phyloP scores from a whole-genome alignment of 495 filamentous ascomycete genomes.

The Xylaria castorea region DNA sequence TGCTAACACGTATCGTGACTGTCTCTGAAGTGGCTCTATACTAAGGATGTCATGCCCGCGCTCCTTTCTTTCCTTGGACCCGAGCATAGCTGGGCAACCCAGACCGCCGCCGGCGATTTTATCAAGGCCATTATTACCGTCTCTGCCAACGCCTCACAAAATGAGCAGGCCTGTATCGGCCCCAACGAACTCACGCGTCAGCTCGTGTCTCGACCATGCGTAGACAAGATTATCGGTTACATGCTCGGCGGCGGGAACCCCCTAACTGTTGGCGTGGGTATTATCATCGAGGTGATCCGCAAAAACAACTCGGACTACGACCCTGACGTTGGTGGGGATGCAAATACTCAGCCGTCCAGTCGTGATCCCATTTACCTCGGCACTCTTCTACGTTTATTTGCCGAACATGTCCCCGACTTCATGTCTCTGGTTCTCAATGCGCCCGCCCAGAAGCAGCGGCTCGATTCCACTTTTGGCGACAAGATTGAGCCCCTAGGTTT shows the following conservation, averaged over 20 bases:
- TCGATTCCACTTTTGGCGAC: slow-evolving; percentile 77
- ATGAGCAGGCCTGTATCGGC: slow-evolving; percentile 96
- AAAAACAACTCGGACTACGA: slow-evolving; percentile 99
- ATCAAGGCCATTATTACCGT: slow-evolving; percentile 99
- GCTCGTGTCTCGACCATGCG: slow-evolving; percentile 86
- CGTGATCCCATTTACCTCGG: slow-evolving; percentile 97
- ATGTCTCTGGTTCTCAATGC: slow-evolving; percentile 88
- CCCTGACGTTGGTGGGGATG: slow-evolving; percentile 79
- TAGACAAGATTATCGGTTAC: slow-evolving; percentile 79
- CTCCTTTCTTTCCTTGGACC: slow-evolving; percentile 87
- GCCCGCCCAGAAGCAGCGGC: slow-evolving; percentile 49
- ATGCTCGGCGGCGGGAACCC: slow-evolving; percentile 97
- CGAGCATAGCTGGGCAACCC: slow-evolving; percentile 81
- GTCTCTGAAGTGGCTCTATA: slow-evolving; percentile 81
- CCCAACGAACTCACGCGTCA: slow-evolving; percentile 96
- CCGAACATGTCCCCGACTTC: slow-evolving; percentile 90
- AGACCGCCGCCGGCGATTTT: slow-evolving; percentile 97
- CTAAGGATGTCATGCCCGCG: slow-evolving; percentile 85
- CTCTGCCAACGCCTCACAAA: slow-evolving; percentile 96
- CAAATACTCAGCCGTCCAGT: slow-evolving; percentile 77
- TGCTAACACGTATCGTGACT: slow-evolving; percentile 5
- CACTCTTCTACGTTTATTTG: slow-evolving; percentile 88
- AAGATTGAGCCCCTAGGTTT: slow-evolving; percentile 96
- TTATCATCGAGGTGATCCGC: slow-evolving; percentile 97
- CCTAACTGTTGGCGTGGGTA: slow-evolving; percentile 94